These are phyloP conservation scores for Lonicera japonica DNA, from an alignment of 129 eudicot genomes.

Conservation along the genomic window DNA sequence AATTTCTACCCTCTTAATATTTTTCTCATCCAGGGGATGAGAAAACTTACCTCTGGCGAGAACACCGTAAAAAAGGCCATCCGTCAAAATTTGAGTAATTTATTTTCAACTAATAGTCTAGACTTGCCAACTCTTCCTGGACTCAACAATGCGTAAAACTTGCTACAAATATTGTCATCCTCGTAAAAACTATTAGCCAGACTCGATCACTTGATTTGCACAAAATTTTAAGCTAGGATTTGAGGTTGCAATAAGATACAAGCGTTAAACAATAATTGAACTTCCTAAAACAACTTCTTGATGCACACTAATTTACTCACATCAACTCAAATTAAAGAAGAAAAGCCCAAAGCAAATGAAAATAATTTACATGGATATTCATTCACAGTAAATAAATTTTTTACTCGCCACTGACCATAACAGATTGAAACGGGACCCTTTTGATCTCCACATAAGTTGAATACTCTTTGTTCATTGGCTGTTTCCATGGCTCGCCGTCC, in stretches of 20 bases:
- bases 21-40: too few species aligned
- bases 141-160: too few species aligned
- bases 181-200: too few species aligned
- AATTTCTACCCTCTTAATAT: too few species aligned
- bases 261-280: background rate
- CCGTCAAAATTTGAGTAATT: too few species aligned
- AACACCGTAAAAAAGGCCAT: too few species aligned
- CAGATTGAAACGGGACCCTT: conserved; percentile 71
- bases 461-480: conserved; percentile 63
- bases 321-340: background rate
- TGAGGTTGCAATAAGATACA: background rate
- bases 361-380: conserved; percentile 8
- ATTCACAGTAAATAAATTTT: background rate
- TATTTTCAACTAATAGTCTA: too few species aligned
- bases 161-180: too few species aligned
- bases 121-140: too few species aligned
- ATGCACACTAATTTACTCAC: background rate
- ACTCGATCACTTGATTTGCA: too few species aligned
- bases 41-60: too few species aligned
- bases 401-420: conserved; percentile 61
- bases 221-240: background rate
- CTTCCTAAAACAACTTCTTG: background rate
- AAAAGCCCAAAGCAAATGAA: background rate
- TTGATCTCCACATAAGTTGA: conserved; percentile 86
- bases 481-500: conserved; percentile 99